Conservation (phyloP, 139 green algal species). For the Cymbomonas tetramitiformis region DNA sequence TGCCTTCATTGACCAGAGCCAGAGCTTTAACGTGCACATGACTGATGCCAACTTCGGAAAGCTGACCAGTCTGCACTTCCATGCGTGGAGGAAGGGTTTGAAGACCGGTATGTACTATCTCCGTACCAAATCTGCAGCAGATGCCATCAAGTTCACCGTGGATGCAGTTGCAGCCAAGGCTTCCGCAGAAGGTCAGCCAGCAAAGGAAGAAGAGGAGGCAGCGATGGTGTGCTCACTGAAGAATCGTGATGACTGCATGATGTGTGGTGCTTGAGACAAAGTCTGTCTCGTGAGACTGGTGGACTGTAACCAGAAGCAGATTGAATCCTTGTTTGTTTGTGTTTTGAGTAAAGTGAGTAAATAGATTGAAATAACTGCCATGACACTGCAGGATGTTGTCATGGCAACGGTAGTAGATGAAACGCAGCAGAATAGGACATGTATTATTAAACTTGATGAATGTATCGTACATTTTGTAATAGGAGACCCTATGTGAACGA, state of each 20-base stretch:
- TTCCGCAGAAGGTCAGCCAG: background rate
- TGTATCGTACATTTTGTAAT: no score
- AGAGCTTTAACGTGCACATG: conserved; percentile 98
- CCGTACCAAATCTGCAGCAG: conserved; percentile 69
- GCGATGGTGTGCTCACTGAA: conserved; percentile 62
- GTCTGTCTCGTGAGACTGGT: no score
- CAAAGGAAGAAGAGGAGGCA: conserved; percentile 19
- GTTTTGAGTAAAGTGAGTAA: no score
- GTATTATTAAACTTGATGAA: no score
- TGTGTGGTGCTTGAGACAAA: conserved; percentile 69
- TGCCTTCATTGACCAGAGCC: conserved; percentile 94
- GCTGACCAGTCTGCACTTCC: conserved; percentile 95
- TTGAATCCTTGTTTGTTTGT: no score
- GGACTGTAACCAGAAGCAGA: no score
- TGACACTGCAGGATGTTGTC: no score
- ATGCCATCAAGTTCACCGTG: conserved; percentile 99
- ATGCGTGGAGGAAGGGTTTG: conserved; percentile 84
- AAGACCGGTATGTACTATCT: conserved; percentile 99
- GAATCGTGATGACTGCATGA: conserved; percentile 92
- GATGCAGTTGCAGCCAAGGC: conserved; percentile 32
- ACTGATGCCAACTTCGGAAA: conserved; percentile 95
- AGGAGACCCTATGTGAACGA: no score
- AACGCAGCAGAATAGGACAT: no score
- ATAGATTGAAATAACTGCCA: no score
- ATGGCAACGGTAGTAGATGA: no score